These are phyloP conservation scores for Geranium brycei DNA, from an alignment of 345 rosid genomes.

Conservation along the genomic window DNA sequence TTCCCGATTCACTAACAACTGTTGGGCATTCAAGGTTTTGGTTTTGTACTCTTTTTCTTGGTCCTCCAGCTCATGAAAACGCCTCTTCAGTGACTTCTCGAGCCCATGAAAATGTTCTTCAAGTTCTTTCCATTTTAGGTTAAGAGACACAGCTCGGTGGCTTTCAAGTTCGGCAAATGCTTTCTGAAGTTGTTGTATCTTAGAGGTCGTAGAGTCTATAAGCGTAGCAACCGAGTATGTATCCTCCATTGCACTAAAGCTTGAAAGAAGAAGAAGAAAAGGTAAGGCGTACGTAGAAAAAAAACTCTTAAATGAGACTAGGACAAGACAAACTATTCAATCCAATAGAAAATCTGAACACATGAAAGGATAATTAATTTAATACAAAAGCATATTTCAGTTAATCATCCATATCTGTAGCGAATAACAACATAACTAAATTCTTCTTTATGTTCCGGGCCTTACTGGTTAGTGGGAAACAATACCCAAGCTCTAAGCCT, in stretches of 20 bases:
- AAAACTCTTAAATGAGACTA: not conserved
- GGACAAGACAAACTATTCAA: not conserved
- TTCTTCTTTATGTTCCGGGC: too few species aligned
- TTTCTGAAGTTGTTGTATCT: constrained; percentile 96
- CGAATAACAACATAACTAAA: not conserved
- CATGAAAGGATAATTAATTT: not conserved
- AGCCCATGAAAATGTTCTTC: constrained; percentile 98
- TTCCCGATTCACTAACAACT: constrained; percentile 55
- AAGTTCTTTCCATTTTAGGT: constrained; percentile 90
- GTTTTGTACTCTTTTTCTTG: constrained; percentile 71
- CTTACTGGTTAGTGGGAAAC: too few species aligned
- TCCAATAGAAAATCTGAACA: too few species aligned
- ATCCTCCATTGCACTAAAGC: constrained; percentile 45
- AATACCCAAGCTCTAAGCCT: too few species aligned
- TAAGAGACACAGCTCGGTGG: constrained; percentile 74
- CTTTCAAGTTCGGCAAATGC: constrained; percentile 99
- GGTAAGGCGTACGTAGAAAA: not conserved
- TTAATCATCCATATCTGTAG: not conserved
- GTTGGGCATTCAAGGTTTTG: constrained; percentile 68
- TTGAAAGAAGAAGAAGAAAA: not conserved
- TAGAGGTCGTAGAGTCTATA: constrained; percentile 69
- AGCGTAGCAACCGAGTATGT: constrained; percentile 56
- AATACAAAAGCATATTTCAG: not conserved
- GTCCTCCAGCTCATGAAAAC: constrained; percentile 94
- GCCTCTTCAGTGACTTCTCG: constrained; percentile 91